Evolutionary conservation across 2,329 filamentous ascomycete species (phyloP), one percentile per base, ranked within the genome.

Genomic region (Trichoderma aggressivum): DNA sequence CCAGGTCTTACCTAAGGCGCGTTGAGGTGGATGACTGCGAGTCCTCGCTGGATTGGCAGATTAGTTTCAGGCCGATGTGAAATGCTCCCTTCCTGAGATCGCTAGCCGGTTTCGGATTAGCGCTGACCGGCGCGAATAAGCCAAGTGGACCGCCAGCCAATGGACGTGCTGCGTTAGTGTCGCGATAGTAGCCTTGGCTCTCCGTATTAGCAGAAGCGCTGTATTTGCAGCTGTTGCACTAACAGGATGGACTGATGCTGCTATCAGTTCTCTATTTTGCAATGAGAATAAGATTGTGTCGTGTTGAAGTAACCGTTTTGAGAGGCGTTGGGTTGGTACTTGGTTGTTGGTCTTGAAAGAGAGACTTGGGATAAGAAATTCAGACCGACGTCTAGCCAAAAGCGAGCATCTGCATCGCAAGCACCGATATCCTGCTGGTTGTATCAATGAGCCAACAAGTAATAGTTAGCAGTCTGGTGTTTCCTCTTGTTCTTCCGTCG

Each of bases 1-100:
- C 71, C 70, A 74, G 74, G 74, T 77, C 77, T 79, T 79, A 80
- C 78, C 77, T 79, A 79, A 79, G 76, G 75, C 72, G 73, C 74
- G 75, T 76, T 74, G 74, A 74, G 75, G 73, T 73, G 74, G 74
- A 76, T 77, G 72, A 77, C 76, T 76, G 76, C 74, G 71, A 76
- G 69, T 74, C 77, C 68, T 76, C 73, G 78, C 76, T 75, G 76
- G 74, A 76, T 76, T 78, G 74, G 77, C 75, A 71, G 70, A 58
- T 78, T 75, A 75, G 77, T 78, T 77, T 78, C 77, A 77, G 76
- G 74, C 73, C 60, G 68, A 62, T 73, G 73, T 75, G 75, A 79
- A 78, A 76, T 78, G 77, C 74, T 70, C 55, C 36, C 65, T n/a
- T 61, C 47, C 62, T 50, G 50, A 64, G 18, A 24, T 16, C 10